Percentiles rank a stretch among this genome's conserved stretches.
Conservation (phyloP, 2,329 filamentous ascomycete species). For the Aureobasidium lini region DNA sequence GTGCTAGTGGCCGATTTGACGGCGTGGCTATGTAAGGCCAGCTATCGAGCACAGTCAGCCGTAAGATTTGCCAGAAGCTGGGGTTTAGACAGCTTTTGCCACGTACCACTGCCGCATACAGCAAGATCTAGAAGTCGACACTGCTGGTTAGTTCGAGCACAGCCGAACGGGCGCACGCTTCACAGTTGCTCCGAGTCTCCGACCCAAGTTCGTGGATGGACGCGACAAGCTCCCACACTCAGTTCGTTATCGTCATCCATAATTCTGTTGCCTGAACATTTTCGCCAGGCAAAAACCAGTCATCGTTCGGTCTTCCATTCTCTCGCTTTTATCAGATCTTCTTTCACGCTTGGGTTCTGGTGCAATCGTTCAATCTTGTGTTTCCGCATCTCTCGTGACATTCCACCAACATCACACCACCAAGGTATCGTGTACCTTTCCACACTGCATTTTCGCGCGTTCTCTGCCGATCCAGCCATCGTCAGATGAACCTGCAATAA, state of each 20-base stretch:
- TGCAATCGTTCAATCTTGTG: background rate
- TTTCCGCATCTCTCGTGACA: background rate
- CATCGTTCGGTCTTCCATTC: constrained; percentile 1
- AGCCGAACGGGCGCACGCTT: background rate
- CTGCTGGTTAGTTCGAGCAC: background rate
- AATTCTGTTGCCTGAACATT: constrained; percentile 13
- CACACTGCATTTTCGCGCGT: constrained; percentile 54
- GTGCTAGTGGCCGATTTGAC: constrained; percentile 5
- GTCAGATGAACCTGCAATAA: constrained; percentile 94
- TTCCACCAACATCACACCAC: constrained; percentile 5
- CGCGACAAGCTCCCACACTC: constrained; percentile 8
- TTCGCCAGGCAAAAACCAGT: constrained; percentile 12
- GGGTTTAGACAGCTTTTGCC: background rate
- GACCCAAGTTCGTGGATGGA: background rate
- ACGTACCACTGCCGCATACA: too few species aligned
- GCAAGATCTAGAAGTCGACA: background rate
- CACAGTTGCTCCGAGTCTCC: constrained; percentile 10
- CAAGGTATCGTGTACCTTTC: constrained; percentile 12
- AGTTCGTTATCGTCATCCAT: constrained; percentile 9
- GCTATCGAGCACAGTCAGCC: background rate
- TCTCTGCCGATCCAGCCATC: constrained; percentile 77
- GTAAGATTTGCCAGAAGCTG: background rate
- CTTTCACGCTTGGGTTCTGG: constrained; percentile 3
- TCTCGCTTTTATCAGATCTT: constrained; percentile 14
- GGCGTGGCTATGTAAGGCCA: background rate